These are phyloP conservation scores for Sechiopsis laciniata DNA, from an alignment of 306 rosid genomes.

Conservation along the genomic window DNA sequence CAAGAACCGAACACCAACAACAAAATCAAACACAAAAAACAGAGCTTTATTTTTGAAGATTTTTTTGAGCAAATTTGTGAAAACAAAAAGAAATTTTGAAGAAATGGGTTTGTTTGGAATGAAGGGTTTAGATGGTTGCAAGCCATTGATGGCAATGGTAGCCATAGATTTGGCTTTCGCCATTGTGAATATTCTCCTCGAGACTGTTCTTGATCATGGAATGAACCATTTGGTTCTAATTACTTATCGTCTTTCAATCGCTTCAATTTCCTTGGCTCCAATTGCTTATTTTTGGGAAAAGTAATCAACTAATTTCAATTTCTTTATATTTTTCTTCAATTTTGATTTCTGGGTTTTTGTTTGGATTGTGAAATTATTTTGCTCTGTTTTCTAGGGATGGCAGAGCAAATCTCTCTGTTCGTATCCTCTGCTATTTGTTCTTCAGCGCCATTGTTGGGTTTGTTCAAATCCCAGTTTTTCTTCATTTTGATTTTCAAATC, in stretches of 20 bases:
- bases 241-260: constrained; percentile 61
- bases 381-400: constrained; percentile 39
- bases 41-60: not conserved
- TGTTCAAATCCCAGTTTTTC: constrained; percentile 8
- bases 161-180: constrained; percentile 64
- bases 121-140: constrained; percentile 58
- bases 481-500: not conserved
- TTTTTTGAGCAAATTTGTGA: not conserved
- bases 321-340: not conserved
- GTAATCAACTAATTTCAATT: constrained; percentile 26
- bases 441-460: constrained; percentile 84
- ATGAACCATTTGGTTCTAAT: constrained; percentile 84
- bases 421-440: constrained; percentile 64
- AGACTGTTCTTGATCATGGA: constrained; percentile 73
- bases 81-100: constrained; percentile 11
- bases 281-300: constrained; percentile 66
- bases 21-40: not conserved
- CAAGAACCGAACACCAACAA: not conserved
- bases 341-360: not conserved
- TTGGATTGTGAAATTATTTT: not conserved
- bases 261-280: constrained; percentile 71
- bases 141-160: constrained; percentile 68
- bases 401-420: constrained; percentile 53
- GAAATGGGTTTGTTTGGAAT: constrained; percentile 28
- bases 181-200: constrained; percentile 67